Conservation (phyloP, 2,329 filamentous ascomycete species). For the Pyrenophora seminiperda region DNA sequence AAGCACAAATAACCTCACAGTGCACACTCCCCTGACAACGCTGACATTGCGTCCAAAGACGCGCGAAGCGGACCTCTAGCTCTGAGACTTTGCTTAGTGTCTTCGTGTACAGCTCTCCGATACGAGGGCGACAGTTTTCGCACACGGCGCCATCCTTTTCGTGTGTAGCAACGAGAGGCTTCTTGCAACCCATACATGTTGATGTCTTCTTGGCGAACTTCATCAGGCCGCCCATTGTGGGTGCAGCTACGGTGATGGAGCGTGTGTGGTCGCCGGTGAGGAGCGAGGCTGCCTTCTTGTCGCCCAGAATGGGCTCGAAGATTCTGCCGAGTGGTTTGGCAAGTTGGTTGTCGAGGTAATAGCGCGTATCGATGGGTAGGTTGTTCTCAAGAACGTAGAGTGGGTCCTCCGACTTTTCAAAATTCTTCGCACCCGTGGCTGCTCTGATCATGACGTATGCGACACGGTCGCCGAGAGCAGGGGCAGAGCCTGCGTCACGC, state of each 20-base stretch:
- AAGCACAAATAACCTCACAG: conserved; percentile 96
- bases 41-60: conserved; percentile 98
- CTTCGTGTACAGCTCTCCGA: conserved; percentile 93
- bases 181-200: conserved; percentile 99
- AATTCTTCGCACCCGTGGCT: conserved; percentile 86
- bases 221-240: conserved; percentile 92
- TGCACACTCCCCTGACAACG: conserved; percentile 97
- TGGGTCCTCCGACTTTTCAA: conserved; percentile 95
- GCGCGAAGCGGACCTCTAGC: conserved; percentile 87
- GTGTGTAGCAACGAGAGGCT: conserved; percentile 79
- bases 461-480: conserved; percentile 90
- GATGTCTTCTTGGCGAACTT: conserved; percentile 98
- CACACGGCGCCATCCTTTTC: conserved; percentile 89
- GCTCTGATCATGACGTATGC: conserved; percentile 98
- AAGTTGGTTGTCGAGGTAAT: conserved; percentile 98
- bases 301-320: conserved; percentile 95
- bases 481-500: conserved; percentile 91
- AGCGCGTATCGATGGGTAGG: conserved; percentile 95
- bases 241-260: conserved; percentile 89
- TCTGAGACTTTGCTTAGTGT: conserved; percentile 87
- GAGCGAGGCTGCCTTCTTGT: conserved; percentile 84
- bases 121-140: conserved; percentile 78
- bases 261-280: conserved; percentile 93
- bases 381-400: conserved; percentile 98
- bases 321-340: conserved; percentile 93